Conservation (phyloP, 2,329 filamentous ascomycete species). For the Aplosporella prunicola region DNA sequence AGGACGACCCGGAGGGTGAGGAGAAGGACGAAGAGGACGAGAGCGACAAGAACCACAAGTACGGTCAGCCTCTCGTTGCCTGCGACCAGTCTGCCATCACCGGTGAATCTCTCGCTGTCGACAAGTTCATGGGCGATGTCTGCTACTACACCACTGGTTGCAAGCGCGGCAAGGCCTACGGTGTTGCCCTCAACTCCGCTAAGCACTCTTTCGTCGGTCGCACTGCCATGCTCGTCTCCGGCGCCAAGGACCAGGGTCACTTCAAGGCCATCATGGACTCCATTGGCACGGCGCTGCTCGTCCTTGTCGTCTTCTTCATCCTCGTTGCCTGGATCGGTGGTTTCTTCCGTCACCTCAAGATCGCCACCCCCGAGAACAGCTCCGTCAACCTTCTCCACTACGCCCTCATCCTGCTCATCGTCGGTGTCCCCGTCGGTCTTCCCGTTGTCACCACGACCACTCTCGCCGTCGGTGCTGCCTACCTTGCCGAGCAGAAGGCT, state of each 20-base stretch:
- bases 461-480: slow-evolving; percentile 87
- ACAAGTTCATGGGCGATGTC: slow-evolving; percentile 68
- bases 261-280: slow-evolving; percentile 81
- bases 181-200: slow-evolving; percentile 57
- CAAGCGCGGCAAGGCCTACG: slow-evolving; percentile 71
- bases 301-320: slow-evolving; percentile 71
- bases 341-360: slow-evolving; percentile 62
- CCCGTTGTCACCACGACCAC: slow-evolving; percentile 89
- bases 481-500: slow-evolving; percentile 84
- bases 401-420: slow-evolving; percentile 81
- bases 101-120: slow-evolving; percentile 68
- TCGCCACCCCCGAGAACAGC: slow-evolving; percentile 49
- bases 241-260: slow-evolving; percentile 65
- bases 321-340: slow-evolving; percentile 66
- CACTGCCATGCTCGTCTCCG: slow-evolving; percentile 64
- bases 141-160: slow-evolving; percentile 74
- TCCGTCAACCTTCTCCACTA: slow-evolving; percentile 65
- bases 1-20: slow-evolving; percentile 51
- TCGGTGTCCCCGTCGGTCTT: slow-evolving; percentile 87
- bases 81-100: slow-evolving; percentile 74
- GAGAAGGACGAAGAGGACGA: slow-evolving; percentile 46
- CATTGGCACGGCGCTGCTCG: slow-evolving; percentile 63
- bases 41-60: slow-evolving; percentile 43
- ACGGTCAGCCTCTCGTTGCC: slow-evolving; percentile 58
- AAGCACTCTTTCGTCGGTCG: slow-evolving; percentile 68